Evolutionary conservation across 176 grass and related monocot genomes (phyloP).

Genomic region (Dendrocalamus sinicus): DNA sequence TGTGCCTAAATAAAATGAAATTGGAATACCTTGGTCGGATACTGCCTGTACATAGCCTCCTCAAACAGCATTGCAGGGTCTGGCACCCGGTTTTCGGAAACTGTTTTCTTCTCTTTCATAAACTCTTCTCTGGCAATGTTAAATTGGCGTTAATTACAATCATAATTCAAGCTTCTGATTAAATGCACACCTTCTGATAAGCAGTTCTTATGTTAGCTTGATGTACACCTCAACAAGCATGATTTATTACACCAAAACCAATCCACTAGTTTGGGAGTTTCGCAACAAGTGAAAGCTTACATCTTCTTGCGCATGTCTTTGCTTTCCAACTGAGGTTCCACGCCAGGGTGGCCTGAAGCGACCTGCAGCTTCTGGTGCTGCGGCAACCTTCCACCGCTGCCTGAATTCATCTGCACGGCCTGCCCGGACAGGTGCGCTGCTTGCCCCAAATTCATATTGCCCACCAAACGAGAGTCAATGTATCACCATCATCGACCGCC

Average conservation of each 20-base stretch:
- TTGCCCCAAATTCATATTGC: constrained; percentile 40
- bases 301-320: constrained; percentile 34
- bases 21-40: constrained; percentile 40
- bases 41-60: constrained; percentile 13
- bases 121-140: constrained; percentile 14
- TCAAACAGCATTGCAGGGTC: constrained; percentile 1
- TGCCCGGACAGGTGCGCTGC: constrained; percentile 23
- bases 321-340: constrained; percentile 47
- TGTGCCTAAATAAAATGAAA: neutral
- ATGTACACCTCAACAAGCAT: neutral
- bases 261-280: neutral
- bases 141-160: constrained; percentile 31
- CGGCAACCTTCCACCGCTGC: neutral
- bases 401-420: constrained; percentile 35
- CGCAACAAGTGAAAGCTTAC: constrained; percentile 46
- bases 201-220: neutral
- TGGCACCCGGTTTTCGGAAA: neutral
- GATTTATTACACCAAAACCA: neutral
- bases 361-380: constrained; percentile 49
- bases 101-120: neutral
- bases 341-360: constrained; percentile 13
- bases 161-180: constrained; percentile 15
- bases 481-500: constrained; percentile 7
- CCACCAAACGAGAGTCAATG: neutral
- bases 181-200: constrained; percentile 17